A percentile compares a stretch with the other conserved stretches of the same genome.
Evolutionary conservation across 345 rosid genomes (phyloP).

Genomic region (Eucalyptus marginata): DNA sequence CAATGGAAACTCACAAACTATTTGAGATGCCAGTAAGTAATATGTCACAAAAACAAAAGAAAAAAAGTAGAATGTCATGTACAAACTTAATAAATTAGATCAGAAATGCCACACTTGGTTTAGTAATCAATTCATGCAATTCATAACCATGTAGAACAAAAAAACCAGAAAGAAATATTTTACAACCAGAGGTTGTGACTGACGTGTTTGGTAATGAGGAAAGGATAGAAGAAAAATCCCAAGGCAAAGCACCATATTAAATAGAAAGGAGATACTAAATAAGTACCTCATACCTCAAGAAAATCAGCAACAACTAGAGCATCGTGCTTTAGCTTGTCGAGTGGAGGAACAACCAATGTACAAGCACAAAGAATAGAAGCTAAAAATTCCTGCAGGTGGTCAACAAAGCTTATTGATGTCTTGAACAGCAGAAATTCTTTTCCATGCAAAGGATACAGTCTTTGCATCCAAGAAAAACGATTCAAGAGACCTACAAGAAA

Average conservation of each 20-base stretch:
- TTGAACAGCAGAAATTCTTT: slow-evolving; percentile 62
- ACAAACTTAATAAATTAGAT: neutral
- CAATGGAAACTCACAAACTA: neutral
- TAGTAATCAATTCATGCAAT: neutral
- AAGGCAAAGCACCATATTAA: neutral
- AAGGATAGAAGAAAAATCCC: neutral
- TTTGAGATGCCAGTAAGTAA: neutral
- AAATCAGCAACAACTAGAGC: slow-evolving; percentile 34
- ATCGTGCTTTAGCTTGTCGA: slow-evolving; percentile 30
- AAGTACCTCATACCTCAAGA: slow-evolving; percentile 46
- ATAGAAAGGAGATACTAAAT: neutral
- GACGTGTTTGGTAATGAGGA: neutral
- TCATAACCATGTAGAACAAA: neutral
- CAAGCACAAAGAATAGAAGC: slow-evolving; percentile 56
- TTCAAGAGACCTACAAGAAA: slow-evolving; percentile 60
- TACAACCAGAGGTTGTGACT: neutral
- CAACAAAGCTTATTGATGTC: slow-evolving; percentile 84
- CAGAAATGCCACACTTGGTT: neutral
- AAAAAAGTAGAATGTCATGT: neutral
- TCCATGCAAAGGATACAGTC: slow-evolving; percentile 45
- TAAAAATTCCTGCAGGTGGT: slow-evolving; percentile 91
- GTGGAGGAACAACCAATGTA: slow-evolving; percentile 63
- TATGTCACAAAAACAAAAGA: neutral
- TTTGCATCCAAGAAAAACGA: slow-evolving; percentile 92
- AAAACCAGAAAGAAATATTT: neutral